These are phyloP conservation scores for Closterium sp. DNA, from an alignment of 139 green algal species.

Conservation along the genomic window DNA sequence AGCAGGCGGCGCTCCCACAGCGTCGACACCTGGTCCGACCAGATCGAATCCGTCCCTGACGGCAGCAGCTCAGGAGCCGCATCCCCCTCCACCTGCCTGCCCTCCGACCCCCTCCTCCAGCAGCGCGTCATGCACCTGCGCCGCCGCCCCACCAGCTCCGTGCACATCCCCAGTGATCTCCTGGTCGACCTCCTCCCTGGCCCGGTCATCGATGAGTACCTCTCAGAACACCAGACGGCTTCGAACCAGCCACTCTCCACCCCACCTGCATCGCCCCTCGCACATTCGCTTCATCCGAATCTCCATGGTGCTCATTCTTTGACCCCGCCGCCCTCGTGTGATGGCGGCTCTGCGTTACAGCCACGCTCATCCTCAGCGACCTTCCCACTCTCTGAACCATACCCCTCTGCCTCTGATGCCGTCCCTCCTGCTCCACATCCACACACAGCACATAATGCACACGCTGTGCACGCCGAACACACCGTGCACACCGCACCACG, in stretches of 20 bases:
- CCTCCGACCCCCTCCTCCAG: neutral
- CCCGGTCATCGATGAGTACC: neutral
- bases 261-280: neutral
- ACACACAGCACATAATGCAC: neutral
- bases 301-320: neutral
- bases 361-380: neutral
- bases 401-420: too few species aligned
- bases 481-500: neutral
- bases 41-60: neutral
- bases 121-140: neutral
- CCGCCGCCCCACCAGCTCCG: neutral
- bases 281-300: neutral
- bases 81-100: neutral
- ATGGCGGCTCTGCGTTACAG: neutral
- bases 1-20: neutral
- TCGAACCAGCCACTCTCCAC: neutral
- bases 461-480: neutral
- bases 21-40: neutral
- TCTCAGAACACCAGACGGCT: neutral
- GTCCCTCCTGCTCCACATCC: neutral
- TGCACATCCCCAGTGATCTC: neutral
- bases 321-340: neutral
- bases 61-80: neutral
- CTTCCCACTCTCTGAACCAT: neutral
- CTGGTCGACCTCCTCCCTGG: neutral